phyloP scores from a whole-genome alignment of 192 early-diverging fungal species.

The Coemansia sp. region DNA sequence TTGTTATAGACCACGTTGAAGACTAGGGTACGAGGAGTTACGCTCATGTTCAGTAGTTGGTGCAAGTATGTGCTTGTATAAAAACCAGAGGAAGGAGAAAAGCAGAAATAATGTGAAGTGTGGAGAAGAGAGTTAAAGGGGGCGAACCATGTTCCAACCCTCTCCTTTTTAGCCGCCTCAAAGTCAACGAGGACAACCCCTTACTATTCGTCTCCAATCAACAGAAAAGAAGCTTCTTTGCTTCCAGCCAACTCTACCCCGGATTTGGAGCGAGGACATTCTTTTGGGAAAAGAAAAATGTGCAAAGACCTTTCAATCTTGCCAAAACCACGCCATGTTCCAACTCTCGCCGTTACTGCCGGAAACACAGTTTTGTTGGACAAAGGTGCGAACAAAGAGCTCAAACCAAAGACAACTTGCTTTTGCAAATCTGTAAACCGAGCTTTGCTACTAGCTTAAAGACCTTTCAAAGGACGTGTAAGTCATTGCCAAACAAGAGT shows the following conservation, averaged over 20 bases:
- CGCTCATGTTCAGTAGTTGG: not conserved
- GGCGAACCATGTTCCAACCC: not conserved
- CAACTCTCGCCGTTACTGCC: not conserved
- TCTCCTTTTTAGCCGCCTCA: not conserved
- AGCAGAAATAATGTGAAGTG: not conserved
- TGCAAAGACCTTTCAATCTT: not conserved
- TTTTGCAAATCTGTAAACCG: not conserved
- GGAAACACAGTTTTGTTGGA: not conserved
- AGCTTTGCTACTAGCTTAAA: not conserved
- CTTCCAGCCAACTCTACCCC: not conserved
- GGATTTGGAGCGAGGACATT: not conserved
- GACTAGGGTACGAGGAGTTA: not conserved
- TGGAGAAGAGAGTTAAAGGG: not conserved
- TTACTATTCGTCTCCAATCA: not conserved
- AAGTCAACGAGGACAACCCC: not conserved
- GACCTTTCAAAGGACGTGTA: not conserved
- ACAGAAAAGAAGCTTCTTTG: not conserved
- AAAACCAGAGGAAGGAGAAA: not conserved
- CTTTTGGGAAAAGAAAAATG: not conserved
- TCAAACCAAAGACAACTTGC: not conserved
- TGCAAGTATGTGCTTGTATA: not conserved
- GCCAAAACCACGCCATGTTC: not conserved
- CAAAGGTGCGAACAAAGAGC: not conserved
- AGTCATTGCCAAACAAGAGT: not conserved
- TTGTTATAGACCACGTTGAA: not conserved